These are phyloP conservation scores for Zygnema cylindricum DNA, from an alignment of 139 green algal species.

Conservation along the genomic window DNA sequence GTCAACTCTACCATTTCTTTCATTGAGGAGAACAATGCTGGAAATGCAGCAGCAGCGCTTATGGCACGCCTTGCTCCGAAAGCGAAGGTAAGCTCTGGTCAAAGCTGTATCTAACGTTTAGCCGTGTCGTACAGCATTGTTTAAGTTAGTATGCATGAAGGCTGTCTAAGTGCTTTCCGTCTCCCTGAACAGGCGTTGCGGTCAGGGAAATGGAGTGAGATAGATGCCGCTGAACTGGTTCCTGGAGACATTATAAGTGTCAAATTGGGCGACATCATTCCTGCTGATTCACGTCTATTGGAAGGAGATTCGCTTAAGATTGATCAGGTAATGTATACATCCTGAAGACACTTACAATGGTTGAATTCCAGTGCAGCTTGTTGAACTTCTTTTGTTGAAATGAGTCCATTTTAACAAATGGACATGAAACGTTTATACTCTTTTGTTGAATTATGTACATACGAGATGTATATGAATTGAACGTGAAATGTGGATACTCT, in stretches of 20 bases:
- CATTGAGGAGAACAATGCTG: slow-evolving; percentile 55
- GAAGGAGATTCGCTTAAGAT: slow-evolving; percentile 59
- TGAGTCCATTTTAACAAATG: not conserved
- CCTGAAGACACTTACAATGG: not conserved
- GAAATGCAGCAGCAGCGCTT: slow-evolving; percentile 50
- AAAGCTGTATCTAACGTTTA: not conserved
- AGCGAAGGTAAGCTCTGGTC: slow-evolving; percentile 41
- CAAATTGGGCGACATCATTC: slow-evolving; percentile 81
- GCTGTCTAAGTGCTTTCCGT: not conserved
- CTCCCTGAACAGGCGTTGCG: slow-evolving; percentile 5
- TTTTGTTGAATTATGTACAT: too few species aligned
- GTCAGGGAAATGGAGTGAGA: slow-evolving; percentile 33
- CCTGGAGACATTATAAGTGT: slow-evolving; percentile 82
- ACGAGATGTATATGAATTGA: too few species aligned
- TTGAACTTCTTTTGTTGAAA: not conserved
- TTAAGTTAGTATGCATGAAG: not conserved
- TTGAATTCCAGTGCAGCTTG: slow-evolving; percentile 1
- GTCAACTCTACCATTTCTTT: slow-evolving; percentile 77
- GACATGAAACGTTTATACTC: not conserved
- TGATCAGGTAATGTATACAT: slow-evolving; percentile 42
- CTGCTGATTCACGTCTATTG: slow-evolving; percentile 87
- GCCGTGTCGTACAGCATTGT: not conserved
- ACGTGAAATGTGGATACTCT: too few species aligned
- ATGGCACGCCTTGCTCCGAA: slow-evolving; percentile 45
- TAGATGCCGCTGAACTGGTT: slow-evolving; percentile 42